Base-by-base conservation (phyloP, 768 basidiomycete genomes). In the Lyophyllum shimeji region DNA sequence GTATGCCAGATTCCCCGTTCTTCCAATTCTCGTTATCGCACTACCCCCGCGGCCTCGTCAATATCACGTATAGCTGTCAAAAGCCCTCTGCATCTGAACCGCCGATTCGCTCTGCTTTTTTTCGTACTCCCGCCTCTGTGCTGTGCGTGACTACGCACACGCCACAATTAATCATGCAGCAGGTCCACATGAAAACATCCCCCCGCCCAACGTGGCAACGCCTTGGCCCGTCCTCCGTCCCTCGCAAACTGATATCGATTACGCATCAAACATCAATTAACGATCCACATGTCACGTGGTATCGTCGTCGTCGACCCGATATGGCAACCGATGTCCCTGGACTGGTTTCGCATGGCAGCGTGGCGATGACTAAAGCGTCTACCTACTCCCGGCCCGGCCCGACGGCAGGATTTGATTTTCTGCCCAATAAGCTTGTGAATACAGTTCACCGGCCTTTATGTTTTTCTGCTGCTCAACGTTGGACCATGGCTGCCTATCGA, bases 231-330 rank as follows among this genome's bases (percentile, higher is more conserved):
- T 11, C 21, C 39, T 18, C 17, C 39, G 15, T 24, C 4, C 34
- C 51, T 27, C 42, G 12, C 50, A 52, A 40, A 40, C 50, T 43
- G n/a, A 52, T 52, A 52, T 52, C 46, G 29, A 18, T n/a, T 46
- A 23, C 45, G 25, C 45, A 46, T 46, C 45, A 46, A 29, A 29
- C 46, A 29, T 46, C 46, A 46, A 46, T 3, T 7, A 17, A 3
- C 46, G 46, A 46, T 46, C 46, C 46, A 46, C 46, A 3, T 27
- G 24, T 46, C 55, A 56, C 55, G 55, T 56, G 43, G 39, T 7
- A n/a, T 29, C 17, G 6, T 40, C 17, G 2, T 29, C 17, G 13
- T 31, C 11, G 15, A 7, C 27, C n/a, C 27, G n/a, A 46, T 46
- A 23, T 23, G 25, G 45, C 45, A 46, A 29, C 25, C 45, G 24